Evolutionary conservation across 495 filamentous ascomycete species (phyloP), one percentile per base, ranked within the genome.

Genomic region (Chaetomium cochliodes): DNA sequence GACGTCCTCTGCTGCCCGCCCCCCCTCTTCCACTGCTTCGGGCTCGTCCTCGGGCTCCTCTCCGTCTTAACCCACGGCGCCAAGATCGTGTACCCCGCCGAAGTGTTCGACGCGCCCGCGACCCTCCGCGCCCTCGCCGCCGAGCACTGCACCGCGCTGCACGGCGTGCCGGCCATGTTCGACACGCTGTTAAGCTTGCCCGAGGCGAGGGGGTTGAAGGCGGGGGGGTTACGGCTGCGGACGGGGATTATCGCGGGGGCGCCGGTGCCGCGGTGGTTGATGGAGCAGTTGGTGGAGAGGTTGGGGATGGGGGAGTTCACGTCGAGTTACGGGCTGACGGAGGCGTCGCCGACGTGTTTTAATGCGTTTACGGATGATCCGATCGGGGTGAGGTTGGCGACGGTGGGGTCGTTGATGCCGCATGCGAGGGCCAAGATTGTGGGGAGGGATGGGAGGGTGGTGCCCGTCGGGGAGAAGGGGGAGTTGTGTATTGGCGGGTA

Each of bases 111-210:
- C 65, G 77, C 87, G 8, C 69, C 75, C 18, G 84, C 85, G 0
- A 84, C 84, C 0, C 73, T 90, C 22, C 77, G 78, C 58, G 84
- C 87, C 56, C 81, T 91, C 49, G 78, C 82, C 42, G 78, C 84
- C 59, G 87, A 91, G 69, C 75, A 79, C 3, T 91, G 88, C 74
- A 90, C 88, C 0, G 88, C 86, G 0, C 77, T 90, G 1, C 87
- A 91, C 70, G 88, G 88, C 53, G 88, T 91, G 0, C 87, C 88
- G 0, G 87, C 88, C 41, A 91, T 91, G 87, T 88, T 91, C 68
- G 86, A 89, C 70, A 82, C 81, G 2, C 79, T 89, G 23, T 78
- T 90, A 50, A 72, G 73, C n/a, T 70, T 87, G 1, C 79, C 81
- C 57, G 80, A 82, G 60, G 84, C 77, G 1, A 59, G 69, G 46